A percentile compares a stretch with the other conserved stretches of the same genome.
Evolutionary conservation across 768 basidiomycete species (phyloP).

Genomic region (Rhodotorula kratochvilovae): DNA sequence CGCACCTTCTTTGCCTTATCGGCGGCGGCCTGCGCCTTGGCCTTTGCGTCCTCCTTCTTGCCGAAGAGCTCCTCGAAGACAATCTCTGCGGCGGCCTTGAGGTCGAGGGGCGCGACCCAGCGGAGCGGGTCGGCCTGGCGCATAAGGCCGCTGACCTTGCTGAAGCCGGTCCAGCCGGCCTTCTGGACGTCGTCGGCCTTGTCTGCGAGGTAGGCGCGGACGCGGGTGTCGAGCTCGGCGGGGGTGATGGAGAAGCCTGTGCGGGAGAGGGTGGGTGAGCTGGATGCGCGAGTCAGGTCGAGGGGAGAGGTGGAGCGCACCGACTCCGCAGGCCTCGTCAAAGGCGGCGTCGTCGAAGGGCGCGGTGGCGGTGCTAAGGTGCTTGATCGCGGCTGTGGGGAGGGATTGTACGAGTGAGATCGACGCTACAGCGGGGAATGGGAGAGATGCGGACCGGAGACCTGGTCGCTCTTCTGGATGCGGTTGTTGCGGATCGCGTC

Average conservation of each 20-base stretch:
- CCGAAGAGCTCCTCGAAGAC: slow-evolving; percentile 68
- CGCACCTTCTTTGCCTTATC: slow-evolving; percentile 30
- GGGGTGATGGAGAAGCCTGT: slow-evolving; percentile 73
- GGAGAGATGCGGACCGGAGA: slow-evolving; percentile 79
- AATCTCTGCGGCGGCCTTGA: slow-evolving; percentile 74
- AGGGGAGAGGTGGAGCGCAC: slow-evolving; percentile 52
- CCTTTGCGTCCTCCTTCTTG: slow-evolving; percentile 55
- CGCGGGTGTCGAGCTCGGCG: slow-evolving; percentile 58
- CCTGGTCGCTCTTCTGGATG: slow-evolving; percentile 77
- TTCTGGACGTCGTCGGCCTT: slow-evolving; percentile 53
- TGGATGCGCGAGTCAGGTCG: background rate
- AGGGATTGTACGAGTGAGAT: slow-evolving; percentile 69
- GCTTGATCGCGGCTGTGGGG: slow-evolving; percentile 59
- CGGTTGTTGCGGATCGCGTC: slow-evolving; percentile 65
- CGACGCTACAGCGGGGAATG: too few species aligned
- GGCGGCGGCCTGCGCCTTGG: slow-evolving; percentile 38
- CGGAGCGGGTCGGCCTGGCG: slow-evolving; percentile 62
- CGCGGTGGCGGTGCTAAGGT: too few species aligned
- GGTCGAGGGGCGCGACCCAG: slow-evolving; percentile 78
- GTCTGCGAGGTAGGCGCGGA: slow-evolving; percentile 56
- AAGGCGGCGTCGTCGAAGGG: slow-evolving; percentile 67
- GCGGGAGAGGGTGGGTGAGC: background rate
- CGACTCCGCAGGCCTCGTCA: slow-evolving; percentile 76
- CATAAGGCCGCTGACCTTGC: slow-evolving; percentile 61
- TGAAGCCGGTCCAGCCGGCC: slow-evolving; percentile 69